A percentile compares a stretch with the other conserved stretches of the same genome.
phyloP scores from a whole-genome alignment of 257 asterid genomes.

The Petunia secreta region DNA sequence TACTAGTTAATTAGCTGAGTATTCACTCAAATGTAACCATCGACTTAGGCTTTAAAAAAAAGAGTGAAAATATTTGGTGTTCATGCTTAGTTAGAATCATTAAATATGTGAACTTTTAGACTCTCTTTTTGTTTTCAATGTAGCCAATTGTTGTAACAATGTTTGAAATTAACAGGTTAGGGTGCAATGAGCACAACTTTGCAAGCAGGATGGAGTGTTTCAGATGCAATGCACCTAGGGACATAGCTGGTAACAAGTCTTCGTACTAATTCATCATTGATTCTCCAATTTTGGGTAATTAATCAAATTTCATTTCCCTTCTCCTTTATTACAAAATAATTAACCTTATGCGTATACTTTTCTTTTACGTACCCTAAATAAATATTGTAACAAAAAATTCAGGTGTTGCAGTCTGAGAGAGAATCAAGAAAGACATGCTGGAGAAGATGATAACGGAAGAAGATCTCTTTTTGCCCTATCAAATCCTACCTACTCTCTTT shows the following conservation, averaged over 20 bases:
- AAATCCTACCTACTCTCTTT: slow-evolving; percentile 38
- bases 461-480: slow-evolving; percentile 36
- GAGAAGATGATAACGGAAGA: slow-evolving; percentile 26
- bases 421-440: slow-evolving; percentile 44
- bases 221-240: slow-evolving; percentile 98
- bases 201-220: slow-evolving; percentile 96
- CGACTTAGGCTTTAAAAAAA: neutral
- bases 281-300: slow-evolving; percentile 68
- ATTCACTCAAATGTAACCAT: neutral
- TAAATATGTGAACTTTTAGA: neutral
- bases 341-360: neutral
- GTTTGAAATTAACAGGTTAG: slow-evolving; percentile 51
- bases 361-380: neutral
- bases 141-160: neutral
- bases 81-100: neutral
- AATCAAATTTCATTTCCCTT: neutral
- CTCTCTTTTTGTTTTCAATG: neutral
- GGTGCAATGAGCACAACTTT: slow-evolving; percentile 96
- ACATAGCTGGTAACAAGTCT: slow-evolving; percentile 60
- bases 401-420: slow-evolving; percentile 51
- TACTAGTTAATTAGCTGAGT: no score
- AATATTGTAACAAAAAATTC: neutral
- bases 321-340: neutral
- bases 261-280: slow-evolving; percentile 49
- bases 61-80: neutral